Evolutionary conservation across 345 rosid genomes (phyloP), one percentile per base, ranked within the genome.

Genomic region (sweet orange (Citrus sinensis)): DNA sequence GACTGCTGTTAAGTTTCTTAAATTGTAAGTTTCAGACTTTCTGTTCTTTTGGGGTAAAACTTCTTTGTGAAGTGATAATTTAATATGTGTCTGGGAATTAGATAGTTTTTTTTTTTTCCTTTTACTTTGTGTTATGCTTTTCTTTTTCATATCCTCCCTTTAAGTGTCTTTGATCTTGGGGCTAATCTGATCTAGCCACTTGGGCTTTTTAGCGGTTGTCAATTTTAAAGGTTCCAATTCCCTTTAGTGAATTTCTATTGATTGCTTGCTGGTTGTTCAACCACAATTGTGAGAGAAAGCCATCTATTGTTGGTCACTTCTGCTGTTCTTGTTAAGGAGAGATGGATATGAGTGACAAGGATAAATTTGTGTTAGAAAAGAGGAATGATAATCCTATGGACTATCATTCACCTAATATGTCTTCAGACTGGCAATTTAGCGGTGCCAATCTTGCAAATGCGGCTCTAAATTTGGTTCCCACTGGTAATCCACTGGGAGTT

Each of bases 301-400:
- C 40, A 59, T 67, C 73, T 63, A 46, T 64, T 74, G 73, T 42
- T 46, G 60, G 80, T 76, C 67, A 29, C 75, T 49, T 77, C 70
- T 64, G 73, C 40, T 78, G 60, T 78, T 80, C 71, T 35, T 60
- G 80, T 82, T 39, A 65, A 79, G 73, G 42, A 77, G 84, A 82
- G 85, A 90, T 92, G 94, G 94, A 90, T 82, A 63, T 83, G 76
- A 84, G 86, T 75, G 97, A 88, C 76, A 88, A 84, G 81, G 95
- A 90, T 68, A 87, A 90, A 68, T 78, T 81, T 81, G 90, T 89
- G 80, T 75, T 80, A 29, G 93, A 87, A 27, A 89, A 87, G 86
- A 89, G 93, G 76, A 82, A 80, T 81, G 87, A 81, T 76, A 82
- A 81, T 76, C 75, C 78, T 74, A 62, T 72, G 60, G 84, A 79